Percentiles rank a stretch among this genome's conserved stretches.
phyloP scores from a whole-genome alignment of 179 eudicot species.

The Sideroxylon spinosum region DNA sequence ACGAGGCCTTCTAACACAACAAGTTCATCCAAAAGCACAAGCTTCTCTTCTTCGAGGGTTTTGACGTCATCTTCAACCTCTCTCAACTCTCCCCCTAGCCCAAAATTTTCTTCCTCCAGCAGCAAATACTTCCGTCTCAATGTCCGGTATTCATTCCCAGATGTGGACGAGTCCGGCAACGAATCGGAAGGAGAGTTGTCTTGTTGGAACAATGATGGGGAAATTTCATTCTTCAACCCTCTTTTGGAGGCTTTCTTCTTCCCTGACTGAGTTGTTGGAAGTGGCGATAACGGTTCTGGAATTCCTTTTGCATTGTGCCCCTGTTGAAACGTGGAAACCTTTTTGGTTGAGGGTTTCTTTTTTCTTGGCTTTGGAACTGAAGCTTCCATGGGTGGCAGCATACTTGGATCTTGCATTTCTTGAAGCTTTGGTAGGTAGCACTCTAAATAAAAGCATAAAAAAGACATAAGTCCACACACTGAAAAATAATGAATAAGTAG shows the following conservation, averaged over 20 bases:
- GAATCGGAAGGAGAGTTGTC: constrained; percentile 40
- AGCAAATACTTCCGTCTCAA: constrained; percentile 58
- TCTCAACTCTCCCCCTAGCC: constrained; percentile 51
- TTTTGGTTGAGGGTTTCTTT: constrained; percentile 40
- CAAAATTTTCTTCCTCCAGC: constrained; percentile 71
- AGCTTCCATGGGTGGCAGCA: constrained; percentile 27
- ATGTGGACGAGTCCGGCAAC: constrained; percentile 40
- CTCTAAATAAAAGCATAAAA: not conserved
- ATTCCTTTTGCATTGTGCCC: constrained; percentile 36
- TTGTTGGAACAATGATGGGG: constrained; percentile 36
- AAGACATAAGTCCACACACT: not conserved
- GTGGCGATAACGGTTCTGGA: constrained; percentile 27
- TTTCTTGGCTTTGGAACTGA: constrained; percentile 36
- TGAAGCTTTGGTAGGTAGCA: not conserved
- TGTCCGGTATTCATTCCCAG: constrained; percentile 56
- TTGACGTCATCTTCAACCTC: constrained; percentile 61
- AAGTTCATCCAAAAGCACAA: constrained; percentile 59
- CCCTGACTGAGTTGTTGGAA: constrained; percentile 25
- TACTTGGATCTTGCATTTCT: constrained; percentile 57
- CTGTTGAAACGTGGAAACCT: constrained; percentile 36
- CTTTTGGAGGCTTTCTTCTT: constrained; percentile 41
- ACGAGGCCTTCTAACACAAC: constrained; percentile 83
- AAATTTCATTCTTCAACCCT: constrained; percentile 28
- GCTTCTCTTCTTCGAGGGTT: constrained; percentile 72
- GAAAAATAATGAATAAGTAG: not conserved